phyloP scores from a whole-genome alignment of 441 rosid species.

The Pelargonium cotyledonis region DNA sequence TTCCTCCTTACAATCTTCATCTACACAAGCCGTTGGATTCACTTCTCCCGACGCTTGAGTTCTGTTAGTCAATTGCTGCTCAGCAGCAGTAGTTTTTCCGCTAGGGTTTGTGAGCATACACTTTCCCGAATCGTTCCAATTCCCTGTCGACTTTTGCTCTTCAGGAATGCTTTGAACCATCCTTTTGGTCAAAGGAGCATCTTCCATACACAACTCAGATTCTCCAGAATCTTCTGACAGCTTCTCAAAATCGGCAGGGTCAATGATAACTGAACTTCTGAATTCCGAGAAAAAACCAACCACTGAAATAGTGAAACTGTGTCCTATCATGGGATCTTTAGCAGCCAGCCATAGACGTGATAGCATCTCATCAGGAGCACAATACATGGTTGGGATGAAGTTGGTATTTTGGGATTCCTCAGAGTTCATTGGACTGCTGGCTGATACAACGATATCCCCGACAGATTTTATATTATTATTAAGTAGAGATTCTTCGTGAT shows the following conservation, averaged over 20 bases:
- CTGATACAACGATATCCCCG: background rate
- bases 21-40: slow-evolving; percentile 6
- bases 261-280: slow-evolving; percentile 36
- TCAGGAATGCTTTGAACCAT: slow-evolving; percentile 17
- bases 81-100: slow-evolving; percentile 9
- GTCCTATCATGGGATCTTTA: slow-evolving; percentile 25
- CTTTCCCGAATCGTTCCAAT: slow-evolving; percentile 13
- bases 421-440: slow-evolving; percentile 6
- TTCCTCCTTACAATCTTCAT: slow-evolving; percentile 22
- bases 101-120: background rate
- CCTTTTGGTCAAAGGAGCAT: slow-evolving; percentile 24
- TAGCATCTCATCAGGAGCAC: slow-evolving; percentile 32
- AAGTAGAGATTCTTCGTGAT: slow-evolving; percentile 20
- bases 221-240: slow-evolving; percentile 23
- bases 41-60: slow-evolving; percentile 19
- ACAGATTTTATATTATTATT: slow-evolving; percentile 25
- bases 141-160: slow-evolving; percentile 18
- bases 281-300: slow-evolving; percentile 34
- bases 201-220: slow-evolving; percentile 20
- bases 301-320: slow-evolving; percentile 17
- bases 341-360: slow-evolving; percentile 35
- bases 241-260: slow-evolving; percentile 16
- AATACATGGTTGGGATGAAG: slow-evolving; percentile 19
- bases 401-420: slow-evolving; percentile 23
- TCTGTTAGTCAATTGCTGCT: slow-evolving; percentile 18